Percentiles rank a stretch among this genome's conserved stretches.
phyloP scores from a whole-genome alignment of 148 eudicot species.

The Heliamphora exappendiculata region DNA sequence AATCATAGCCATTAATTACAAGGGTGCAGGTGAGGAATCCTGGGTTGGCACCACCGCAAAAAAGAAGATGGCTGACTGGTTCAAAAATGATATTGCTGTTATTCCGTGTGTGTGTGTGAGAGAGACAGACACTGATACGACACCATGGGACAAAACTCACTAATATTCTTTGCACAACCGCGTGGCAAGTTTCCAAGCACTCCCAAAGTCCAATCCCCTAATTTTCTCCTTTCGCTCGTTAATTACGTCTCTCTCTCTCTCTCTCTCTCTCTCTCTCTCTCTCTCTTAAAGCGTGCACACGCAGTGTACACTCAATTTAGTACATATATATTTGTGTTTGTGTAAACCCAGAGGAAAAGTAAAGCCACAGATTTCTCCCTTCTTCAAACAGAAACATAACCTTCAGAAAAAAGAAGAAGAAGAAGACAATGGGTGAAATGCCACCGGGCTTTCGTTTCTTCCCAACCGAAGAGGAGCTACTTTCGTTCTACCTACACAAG shows the following conservation, averaged over 20 bases:
- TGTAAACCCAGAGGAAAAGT: too few species aligned
- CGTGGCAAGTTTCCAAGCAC: slow-evolving; percentile 11
- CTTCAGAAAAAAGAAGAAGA: not conserved
- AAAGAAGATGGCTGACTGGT: not conserved
- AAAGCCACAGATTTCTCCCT: not conserved
- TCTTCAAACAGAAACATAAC: not conserved
- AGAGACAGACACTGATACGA: not conserved
- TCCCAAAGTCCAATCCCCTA: not conserved
- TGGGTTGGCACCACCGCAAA: not conserved
- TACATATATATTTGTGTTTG: not conserved
- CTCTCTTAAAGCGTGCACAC: not conserved
- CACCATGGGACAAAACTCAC: not conserved
- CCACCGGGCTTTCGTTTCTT: slow-evolving; percentile 34
- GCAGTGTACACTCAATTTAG: not conserved
- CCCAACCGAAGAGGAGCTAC: slow-evolving; percentile 43
- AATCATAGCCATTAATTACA: too few species aligned
- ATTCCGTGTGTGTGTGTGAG: not conserved
- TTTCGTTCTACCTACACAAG: slow-evolving; percentile 31
- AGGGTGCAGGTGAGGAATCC: not conserved
- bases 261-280: not conserved
- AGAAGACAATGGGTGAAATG: slow-evolving; percentile 11
- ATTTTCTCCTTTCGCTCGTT: slow-evolving; percentile 19
- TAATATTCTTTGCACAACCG: not conserved
- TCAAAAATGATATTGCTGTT: not conserved
- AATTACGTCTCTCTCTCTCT: not conserved